Conservation (phyloP, 75 land plant species). For the Pseudotsuga menziesii region DNA sequence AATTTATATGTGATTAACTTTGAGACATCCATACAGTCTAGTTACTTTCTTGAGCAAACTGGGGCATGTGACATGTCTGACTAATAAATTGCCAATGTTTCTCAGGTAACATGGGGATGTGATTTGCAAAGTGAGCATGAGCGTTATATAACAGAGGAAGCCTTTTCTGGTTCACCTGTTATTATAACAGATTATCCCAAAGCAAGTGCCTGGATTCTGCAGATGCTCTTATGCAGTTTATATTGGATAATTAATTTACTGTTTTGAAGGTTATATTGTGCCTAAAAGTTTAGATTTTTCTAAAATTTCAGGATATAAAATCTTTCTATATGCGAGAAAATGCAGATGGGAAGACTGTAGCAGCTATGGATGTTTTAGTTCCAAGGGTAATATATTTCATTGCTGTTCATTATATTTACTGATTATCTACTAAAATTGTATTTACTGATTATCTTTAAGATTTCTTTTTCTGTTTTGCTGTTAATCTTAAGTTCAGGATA, state of each 20-base stretch:
- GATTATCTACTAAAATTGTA: not conserved
- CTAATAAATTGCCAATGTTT: not conserved
- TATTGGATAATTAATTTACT: not conserved
- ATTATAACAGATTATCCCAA: slow-evolving; percentile 95
- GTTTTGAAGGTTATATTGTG: not conserved
- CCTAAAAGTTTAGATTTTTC: not conserved
- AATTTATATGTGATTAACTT: not conserved
- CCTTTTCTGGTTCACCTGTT: slow-evolving; percentile 82
- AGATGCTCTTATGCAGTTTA: slow-evolving; percentile 7
- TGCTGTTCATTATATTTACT: not conserved
- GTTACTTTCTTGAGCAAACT: not conserved
- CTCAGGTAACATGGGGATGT: slow-evolving; percentile 93
- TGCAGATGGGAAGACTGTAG: slow-evolving; percentile 97
- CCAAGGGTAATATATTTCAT: slow-evolving; percentile 62
- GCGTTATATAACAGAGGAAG: slow-evolving; percentile 86
- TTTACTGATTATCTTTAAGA: not conserved
- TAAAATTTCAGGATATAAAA: slow-evolving; percentile 75
- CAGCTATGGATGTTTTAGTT: slow-evolving; percentile 98
- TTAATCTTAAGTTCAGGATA: not conserved
- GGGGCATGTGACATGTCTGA: not conserved
- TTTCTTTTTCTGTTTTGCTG: not conserved
- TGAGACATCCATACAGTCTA: not conserved
- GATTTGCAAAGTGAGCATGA: slow-evolving; percentile 99
- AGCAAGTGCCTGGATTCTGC: slow-evolving; percentile 28
- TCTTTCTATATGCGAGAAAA: slow-evolving; percentile 98